Percentiles rank a stretch among this genome's conserved stretches.
Conservation (phyloP, 805 yeast genomes). For the Lachancea waltii region DNA sequence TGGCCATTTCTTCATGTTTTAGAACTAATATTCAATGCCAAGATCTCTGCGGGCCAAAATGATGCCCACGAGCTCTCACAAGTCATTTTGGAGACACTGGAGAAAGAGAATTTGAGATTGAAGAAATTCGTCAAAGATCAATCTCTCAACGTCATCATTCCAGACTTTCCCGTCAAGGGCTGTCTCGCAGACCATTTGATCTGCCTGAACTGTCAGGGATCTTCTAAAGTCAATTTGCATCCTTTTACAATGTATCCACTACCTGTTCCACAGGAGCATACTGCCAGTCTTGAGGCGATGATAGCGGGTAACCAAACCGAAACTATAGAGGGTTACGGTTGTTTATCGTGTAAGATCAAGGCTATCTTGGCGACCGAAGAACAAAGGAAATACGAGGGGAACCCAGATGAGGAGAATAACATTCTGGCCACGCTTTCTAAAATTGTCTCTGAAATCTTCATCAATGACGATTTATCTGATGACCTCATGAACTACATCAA, state of each 20-base stretch:
- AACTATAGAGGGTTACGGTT: slow-evolving; percentile 72
- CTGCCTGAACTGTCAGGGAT: slow-evolving; percentile 60
- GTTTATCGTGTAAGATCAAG: slow-evolving; percentile 59
- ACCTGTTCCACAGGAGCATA: slow-evolving; percentile 55
- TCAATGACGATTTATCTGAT: slow-evolving; percentile 60
- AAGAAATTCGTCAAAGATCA: slow-evolving; percentile 28
- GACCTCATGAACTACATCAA: slow-evolving; percentile 44
- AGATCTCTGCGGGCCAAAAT: slow-evolving; percentile 76
- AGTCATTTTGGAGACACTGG: slow-evolving; percentile 68
- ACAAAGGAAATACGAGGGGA: slow-evolving; percentile 14
- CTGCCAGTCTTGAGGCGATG: slow-evolving; percentile 46
- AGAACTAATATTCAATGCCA: slow-evolving; percentile 65
- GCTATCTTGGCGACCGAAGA: slow-evolving; percentile 36
- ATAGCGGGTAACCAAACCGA: slow-evolving; percentile 55
- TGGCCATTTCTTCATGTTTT: slow-evolving; percentile 73
- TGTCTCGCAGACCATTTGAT: slow-evolving; percentile 56
- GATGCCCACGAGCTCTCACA: slow-evolving; percentile 94
- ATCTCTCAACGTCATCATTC: slow-evolving; percentile 31
- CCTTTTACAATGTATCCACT: slow-evolving; percentile 69
- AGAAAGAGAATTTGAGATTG: slow-evolving; percentile 50
- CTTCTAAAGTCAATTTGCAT: slow-evolving; percentile 50
- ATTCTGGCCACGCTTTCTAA: slow-evolving; percentile 34
- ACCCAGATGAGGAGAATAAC: slow-evolving; percentile 28
- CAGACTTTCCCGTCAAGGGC: slow-evolving; percentile 72
- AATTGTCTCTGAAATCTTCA: slow-evolving; percentile 36